phyloP scores from a whole-genome alignment of 768 basidiomycete genomes.

The Suillus occidentalis region DNA sequence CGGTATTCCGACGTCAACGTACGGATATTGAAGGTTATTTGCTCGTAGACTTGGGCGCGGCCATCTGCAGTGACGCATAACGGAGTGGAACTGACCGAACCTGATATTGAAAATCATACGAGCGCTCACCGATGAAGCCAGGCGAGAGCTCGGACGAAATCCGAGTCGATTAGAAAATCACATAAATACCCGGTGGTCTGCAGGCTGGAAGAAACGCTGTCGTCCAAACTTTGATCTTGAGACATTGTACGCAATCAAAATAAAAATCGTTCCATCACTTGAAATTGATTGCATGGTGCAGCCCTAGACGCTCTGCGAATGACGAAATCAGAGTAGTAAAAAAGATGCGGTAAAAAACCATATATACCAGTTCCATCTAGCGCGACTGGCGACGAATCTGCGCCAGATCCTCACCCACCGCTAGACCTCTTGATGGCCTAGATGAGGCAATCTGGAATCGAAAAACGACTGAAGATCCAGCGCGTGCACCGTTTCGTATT shows the following conservation, averaged over 20 bases:
- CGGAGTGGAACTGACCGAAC: not conserved
- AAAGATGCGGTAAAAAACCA: not conserved
- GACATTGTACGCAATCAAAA: not conserved
- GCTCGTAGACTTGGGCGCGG: not conserved
- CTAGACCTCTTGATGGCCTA: slow-evolving; percentile 72
- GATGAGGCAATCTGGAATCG: slow-evolving; percentile 71
- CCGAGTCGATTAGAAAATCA: not conserved
- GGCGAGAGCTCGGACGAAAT: not conserved
- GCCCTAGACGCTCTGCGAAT: not conserved
- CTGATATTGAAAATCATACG: not conserved
- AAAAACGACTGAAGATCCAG: slow-evolving; percentile 71
- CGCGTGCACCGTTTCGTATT: slow-evolving; percentile 64
- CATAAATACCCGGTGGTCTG: not conserved
- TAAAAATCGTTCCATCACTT: not conserved
- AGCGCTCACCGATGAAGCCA: not conserved
- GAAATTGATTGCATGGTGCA: not conserved
- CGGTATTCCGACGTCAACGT: not conserved
- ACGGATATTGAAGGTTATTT: not conserved
- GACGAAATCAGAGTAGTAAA: not conserved
- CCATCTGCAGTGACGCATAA: not conserved
- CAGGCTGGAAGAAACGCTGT: not conserved
- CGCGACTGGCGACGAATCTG: not conserved
- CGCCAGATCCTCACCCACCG: slow-evolving; percentile 53
- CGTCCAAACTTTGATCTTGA: not conserved
- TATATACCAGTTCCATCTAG: not conserved